Evolutionary conservation across 495 filamentous ascomycete genomes (phyloP).

Genomic region (Neurospora sp.): DNA sequence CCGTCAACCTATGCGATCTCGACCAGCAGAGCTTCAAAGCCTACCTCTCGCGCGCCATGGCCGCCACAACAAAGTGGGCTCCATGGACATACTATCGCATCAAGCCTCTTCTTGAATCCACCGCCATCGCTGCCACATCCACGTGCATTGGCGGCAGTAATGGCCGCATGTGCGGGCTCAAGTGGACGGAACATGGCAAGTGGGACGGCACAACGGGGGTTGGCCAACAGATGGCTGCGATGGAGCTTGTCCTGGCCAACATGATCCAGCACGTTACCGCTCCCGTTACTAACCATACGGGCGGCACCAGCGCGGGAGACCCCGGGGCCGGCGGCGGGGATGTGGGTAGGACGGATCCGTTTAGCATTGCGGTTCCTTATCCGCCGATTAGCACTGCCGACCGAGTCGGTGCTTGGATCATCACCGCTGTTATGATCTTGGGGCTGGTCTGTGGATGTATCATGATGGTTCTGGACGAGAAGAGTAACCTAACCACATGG

Average conservation of each 20-base stretch:
- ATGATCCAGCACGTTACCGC: conserved; percentile 33
- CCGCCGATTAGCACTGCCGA: conserved; percentile 39
- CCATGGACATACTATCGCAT: conserved; percentile 52
- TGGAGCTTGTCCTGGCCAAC: conserved; percentile 56
- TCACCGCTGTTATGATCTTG: conserved; percentile 39
- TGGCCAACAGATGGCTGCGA: conserved; percentile 61
- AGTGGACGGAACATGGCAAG: conserved; percentile 47
- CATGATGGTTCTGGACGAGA: conserved; percentile 31
- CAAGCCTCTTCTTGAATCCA: conserved; percentile 50
- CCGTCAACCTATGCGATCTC: conserved; percentile 48
- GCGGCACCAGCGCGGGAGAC: conserved; percentile 68
- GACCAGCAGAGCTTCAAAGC: conserved; percentile 79
- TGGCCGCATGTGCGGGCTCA: conserved; percentile 56
- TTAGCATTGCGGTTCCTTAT: conserved; percentile 6
- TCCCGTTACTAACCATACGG: conserved; percentile 54
- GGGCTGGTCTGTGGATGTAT: conserved; percentile 18
- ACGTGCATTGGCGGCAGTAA: conserved; percentile 52
- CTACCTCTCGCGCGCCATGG: conserved; percentile 67
- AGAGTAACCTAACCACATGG: not conserved
- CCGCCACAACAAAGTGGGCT: conserved; percentile 57
- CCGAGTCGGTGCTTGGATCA: conserved; percentile 48
- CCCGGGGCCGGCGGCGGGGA: conserved; percentile 50
- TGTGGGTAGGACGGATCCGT: conserved; percentile 19
- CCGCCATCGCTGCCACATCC: conserved; percentile 53
- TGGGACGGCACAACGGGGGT: conserved; percentile 50